These are phyloP conservation scores for Pelargonium cotyledonis DNA, from an alignment of 441 rosid species.

Conservation along the genomic window DNA sequence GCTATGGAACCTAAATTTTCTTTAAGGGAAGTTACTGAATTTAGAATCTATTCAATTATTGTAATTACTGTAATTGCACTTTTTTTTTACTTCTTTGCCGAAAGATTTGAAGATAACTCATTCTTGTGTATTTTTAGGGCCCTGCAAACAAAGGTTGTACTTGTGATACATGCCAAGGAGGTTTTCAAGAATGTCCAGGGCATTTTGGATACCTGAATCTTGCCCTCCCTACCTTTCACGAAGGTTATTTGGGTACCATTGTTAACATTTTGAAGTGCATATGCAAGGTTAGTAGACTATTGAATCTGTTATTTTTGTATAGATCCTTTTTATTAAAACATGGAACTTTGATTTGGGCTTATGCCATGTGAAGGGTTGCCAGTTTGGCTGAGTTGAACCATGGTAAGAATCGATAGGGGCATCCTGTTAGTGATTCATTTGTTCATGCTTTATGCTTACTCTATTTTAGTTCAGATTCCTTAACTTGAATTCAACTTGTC, in stretches of 20 bases:
- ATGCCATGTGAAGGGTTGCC: neutral
- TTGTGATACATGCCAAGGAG: slow-evolving; percentile 64
- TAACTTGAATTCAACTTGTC: too few species aligned
- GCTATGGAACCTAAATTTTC: too few species aligned
- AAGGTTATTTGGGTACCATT: slow-evolving; percentile 62
- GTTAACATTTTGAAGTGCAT: slow-evolving; percentile 80
- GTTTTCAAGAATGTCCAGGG: slow-evolving; percentile 68
- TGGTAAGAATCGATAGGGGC: too few species aligned
- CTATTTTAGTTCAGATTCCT: too few species aligned
- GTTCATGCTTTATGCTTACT: too few species aligned
- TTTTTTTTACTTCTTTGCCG: neutral
- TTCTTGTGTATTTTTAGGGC: slow-evolving; percentile 45
- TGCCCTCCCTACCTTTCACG: slow-evolving; percentile 76
- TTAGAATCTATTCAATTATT: too few species aligned
- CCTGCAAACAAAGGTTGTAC: slow-evolving; percentile 58
- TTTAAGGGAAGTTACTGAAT: too few species aligned
- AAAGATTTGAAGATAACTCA: neutral
- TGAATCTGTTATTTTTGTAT: neutral
- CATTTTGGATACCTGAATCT: slow-evolving; percentile 83
- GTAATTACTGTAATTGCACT: neutral
- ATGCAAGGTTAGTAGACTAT: slow-evolving; percentile 58
- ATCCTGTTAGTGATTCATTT: too few species aligned
- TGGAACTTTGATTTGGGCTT: neutral
- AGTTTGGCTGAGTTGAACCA: neutral
- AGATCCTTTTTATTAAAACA: slow-evolving; percentile 4